Evolutionary conservation across 192 early-diverging fungal genomes (phyloP).

Genomic region (Podila epigama): DNA sequence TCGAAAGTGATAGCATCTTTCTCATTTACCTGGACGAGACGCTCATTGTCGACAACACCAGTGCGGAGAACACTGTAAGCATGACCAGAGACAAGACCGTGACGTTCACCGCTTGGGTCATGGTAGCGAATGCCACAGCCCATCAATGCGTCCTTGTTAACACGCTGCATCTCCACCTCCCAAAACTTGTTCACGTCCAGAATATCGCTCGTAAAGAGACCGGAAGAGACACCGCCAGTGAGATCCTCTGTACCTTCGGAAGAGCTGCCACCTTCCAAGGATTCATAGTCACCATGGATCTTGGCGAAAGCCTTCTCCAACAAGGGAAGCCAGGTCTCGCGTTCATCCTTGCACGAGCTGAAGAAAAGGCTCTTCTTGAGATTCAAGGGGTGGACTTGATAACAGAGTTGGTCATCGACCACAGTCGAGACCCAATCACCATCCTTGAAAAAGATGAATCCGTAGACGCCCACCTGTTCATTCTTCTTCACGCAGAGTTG

Average conservation of each 20-base stretch:
- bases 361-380: slow-evolving; percentile 20
- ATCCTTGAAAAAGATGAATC: slow-evolving; percentile 61
- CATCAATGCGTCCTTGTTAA: slow-evolving; percentile 18
- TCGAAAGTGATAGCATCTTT: neutral
- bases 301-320: slow-evolving; percentile 65
- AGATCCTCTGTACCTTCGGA: slow-evolving; percentile 57
- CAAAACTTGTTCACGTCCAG: slow-evolving; percentile 53
- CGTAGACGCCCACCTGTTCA: slow-evolving; percentile 60
- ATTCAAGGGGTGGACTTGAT: neutral
- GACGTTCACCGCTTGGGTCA: neutral
- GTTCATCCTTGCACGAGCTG: slow-evolving; percentile 21
- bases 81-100: slow-evolving; percentile 44
- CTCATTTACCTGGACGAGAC: slow-evolving; percentile 35
- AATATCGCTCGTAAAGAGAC: slow-evolving; percentile 41
- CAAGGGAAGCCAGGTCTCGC: slow-evolving; percentile 61
- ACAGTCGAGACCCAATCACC: slow-evolving; percentile 54
- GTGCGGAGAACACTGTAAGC: slow-evolving; percentile 52
- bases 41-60: slow-evolving; percentile 39
- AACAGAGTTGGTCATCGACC: slow-evolving; percentile 56
- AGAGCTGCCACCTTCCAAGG: slow-evolving; percentile 41
- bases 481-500: slow-evolving; percentile 55
- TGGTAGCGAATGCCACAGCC: slow-evolving; percentile 24
- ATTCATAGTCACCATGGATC: slow-evolving; percentile 55
- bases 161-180: slow-evolving; percentile 37
- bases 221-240: slow-evolving; percentile 51